Evolutionary conservation across 176 grass and related monocot genomes (phyloP), one percentile per base, ranked within the genome.

Genomic region (Phoenix dactylifera): DNA sequence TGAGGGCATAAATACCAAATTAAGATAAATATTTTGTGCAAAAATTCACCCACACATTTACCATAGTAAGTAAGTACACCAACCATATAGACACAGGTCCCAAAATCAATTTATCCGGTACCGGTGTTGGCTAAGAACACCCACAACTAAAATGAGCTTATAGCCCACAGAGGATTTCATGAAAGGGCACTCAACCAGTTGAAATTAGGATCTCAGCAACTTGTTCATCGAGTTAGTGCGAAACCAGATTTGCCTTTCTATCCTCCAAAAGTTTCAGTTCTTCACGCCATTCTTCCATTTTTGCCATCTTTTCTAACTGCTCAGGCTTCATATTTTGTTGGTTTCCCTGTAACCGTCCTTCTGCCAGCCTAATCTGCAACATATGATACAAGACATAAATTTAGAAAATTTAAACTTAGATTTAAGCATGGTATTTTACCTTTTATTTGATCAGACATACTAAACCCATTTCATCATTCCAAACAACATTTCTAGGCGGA

Each of bases 251-350:
- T 49, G 62, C 68, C 52, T 74, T 92, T 60, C 61, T 82, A 49
- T 82, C 71, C 76, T 93, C 94, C 73, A 98, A 86, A 78, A 89
- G 76, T 72, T 86, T 98, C 50, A 93, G 57, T 67, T 93, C 88
- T 58, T 83, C 74, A 3, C 7, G 59, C 94, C 94, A 98, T 2
- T 76, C 82, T 64, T 98, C 88, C 19, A 91, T 74, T 58, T 83
- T 97, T 63, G 70, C 79, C 49, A 63, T 76, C 79, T 97, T 97
- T 49, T 97, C 92, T 49, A 78, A 49, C 4, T 84, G 82, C 29
- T 91, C 92, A 28, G 78, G 56, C 56, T 85, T 88, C 68, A 77
- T 64, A 58, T 80, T 90, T 60, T 88, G 77, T 6, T 70, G 75
- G 52, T 85, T 76, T 61, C 78, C 78, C 75, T 86, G 82, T 24